Base-by-base conservation (phyloP, 202 grass and related monocot species). In the Setaria italica region DNA sequence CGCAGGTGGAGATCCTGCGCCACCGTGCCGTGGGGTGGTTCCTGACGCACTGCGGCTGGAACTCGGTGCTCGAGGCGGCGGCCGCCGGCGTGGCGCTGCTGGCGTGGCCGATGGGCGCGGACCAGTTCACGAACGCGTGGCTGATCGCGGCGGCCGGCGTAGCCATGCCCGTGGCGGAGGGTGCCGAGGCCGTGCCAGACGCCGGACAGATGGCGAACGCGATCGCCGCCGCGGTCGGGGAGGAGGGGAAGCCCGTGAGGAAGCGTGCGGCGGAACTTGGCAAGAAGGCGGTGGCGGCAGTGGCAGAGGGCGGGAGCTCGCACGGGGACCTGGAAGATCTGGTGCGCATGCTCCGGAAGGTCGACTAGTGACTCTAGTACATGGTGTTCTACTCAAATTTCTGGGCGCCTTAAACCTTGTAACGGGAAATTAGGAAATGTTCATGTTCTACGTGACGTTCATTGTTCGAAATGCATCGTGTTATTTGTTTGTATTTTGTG, bases 41-140 rank as follows among this genome's bases (percentile, higher is more conserved):
- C 66, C 43, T 94, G 67, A 89, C 86, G 51, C 92, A 94, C 76
- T 89, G 92, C 54, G 89, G 92, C 1, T 91, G 86, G 89, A 94
- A 94, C 80, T 94, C 92, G 21, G 64, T 80, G 70, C 16, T 90
- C 0, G 90, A 92, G 78, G 88, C 91, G 11, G 53, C 69, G 6
- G 72, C 82, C 1, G 73, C 82, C 3, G 85, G 89, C 7, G 76
- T 87, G 12, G 51, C 83, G 30, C 45, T 95, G 83, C 80, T 95
- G 14, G 30, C 90, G 19, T 95, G 93, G 90, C 90, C 90, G 20
- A 85, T 90, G 88, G n/a, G 32, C 42, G 72, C 90, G 19, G 90
- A 95, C 75, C 88, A 95, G 83, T 95, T 90, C 89, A 47, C 68
- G 16, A 82, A 87, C 81, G 88, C 90, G 20, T 41, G 58, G 56